These are phyloP conservation scores for Alternaria rosae DNA, from an alignment of 2,329 filamentous ascomycete genomes.

Conservation along the genomic window DNA sequence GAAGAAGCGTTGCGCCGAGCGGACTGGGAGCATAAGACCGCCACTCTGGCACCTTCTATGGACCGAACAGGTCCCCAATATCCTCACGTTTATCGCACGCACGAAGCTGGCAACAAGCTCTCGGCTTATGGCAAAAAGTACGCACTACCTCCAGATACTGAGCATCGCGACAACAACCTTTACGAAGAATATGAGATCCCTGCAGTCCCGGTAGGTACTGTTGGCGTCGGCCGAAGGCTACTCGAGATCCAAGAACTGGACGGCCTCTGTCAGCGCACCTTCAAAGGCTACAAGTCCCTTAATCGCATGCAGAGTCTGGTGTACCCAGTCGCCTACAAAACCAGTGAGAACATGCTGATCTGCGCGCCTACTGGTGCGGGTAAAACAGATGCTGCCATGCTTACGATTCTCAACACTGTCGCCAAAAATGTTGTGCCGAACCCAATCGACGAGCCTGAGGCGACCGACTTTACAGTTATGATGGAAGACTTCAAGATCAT, in stretches of 20 bases:
- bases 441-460: conserved; percentile 75
- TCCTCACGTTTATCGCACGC: conserved; percentile 88
- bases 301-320: conserved; percentile 99
- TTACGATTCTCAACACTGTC: conserved; percentile 90
- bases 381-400: conserved; percentile 98
- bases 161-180: conserved; percentile 73
- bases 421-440: conserved; percentile 84
- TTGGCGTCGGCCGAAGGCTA: conserved; percentile 76
- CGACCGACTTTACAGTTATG: conserved; percentile 81
- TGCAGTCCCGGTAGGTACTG: conserved; percentile 76
- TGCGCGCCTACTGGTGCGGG: conserved; percentile 97
- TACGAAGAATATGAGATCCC: conserved; percentile 93
- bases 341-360: conserved; percentile 97
- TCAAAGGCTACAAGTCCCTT: conserved; percentile 89
- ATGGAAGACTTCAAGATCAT: conserved; percentile 96
- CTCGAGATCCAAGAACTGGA: conserved; percentile 84
- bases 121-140: conserved; percentile 83
- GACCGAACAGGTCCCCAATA: conserved; percentile 77
- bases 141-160: conserved; percentile 77
- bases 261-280: conserved; percentile 87
- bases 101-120: conserved; percentile 85
- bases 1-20: conserved; percentile 77
- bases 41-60: conserved; percentile 73
- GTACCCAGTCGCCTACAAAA: conserved; percentile 93
- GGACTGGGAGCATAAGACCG: conserved; percentile 84